phyloP scores from a whole-genome alignment of 352 stramenopile species.

The Pythium phragmiticola region DNA sequence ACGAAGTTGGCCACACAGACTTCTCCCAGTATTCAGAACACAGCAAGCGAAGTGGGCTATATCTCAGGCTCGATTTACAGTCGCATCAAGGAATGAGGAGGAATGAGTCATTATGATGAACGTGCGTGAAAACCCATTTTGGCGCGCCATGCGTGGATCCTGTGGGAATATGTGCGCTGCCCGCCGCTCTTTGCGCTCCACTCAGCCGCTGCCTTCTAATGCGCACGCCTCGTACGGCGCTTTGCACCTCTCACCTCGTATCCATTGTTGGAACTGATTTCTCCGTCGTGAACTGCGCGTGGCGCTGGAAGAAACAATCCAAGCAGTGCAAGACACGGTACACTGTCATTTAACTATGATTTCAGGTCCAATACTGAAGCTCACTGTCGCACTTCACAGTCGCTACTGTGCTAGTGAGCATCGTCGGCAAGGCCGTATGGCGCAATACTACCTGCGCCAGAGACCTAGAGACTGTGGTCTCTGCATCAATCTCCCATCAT shows the following conservation, averaged over 20 bases:
- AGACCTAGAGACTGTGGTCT: conserved; percentile 35
- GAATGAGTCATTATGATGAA: too few relatives aligned
- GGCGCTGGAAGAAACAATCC: conserved; percentile 49
- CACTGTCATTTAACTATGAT: not conserved
- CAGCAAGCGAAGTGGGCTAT: too few relatives aligned
- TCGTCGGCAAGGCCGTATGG: too few relatives aligned
- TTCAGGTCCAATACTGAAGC: not conserved
- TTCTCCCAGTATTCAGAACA: too few relatives aligned
- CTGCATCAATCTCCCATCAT: too few relatives aligned
- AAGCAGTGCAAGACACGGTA: conserved; percentile 43
- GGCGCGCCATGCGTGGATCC: conserved; percentile 45
- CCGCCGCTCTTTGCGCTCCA: conserved; percentile 56
- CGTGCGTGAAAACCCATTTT: conserved; percentile 35
- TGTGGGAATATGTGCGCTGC: conserved; percentile 44
- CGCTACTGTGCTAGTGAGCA: conserved; percentile 37
- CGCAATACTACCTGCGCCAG: conserved; percentile 33
- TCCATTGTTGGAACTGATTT: not conserved
- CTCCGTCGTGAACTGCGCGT: conserved; percentile 25
- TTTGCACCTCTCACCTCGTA: not conserved
- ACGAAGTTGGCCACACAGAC: too few relatives aligned
- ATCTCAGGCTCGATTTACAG: too few relatives aligned
- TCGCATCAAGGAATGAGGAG: too few relatives aligned
- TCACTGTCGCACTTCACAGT: conserved; percentile 23
- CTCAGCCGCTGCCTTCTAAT: conserved; percentile 44
- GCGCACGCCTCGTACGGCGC: conserved; percentile 43